phyloP scores from a whole-genome alignment of 306 rosid species.

The Carpinus fangiana region DNA sequence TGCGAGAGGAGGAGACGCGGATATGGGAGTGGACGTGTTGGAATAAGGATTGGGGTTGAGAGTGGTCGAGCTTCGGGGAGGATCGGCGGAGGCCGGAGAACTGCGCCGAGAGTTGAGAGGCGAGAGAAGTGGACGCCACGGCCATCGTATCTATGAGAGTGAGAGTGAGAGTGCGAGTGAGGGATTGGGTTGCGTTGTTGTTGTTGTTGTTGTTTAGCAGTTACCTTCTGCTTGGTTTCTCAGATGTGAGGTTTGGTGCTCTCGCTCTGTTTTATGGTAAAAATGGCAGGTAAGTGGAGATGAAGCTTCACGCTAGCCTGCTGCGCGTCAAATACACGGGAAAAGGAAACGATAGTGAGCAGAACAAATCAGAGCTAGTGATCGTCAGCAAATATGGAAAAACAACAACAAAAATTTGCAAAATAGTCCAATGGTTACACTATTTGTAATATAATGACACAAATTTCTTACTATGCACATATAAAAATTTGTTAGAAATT shows the following conservation, averaged over 20 bases:
- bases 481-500: no score
- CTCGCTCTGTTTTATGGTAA: constrained; percentile 21
- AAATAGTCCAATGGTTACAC: no score
- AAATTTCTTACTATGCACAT: no score
- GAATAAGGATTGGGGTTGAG: constrained; percentile 45
- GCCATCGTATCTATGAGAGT: constrained; percentile 46
- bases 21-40: constrained; percentile 54
- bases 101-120: constrained; percentile 64
- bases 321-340: constrained; percentile 8
- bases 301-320: constrained; percentile 21
- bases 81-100: constrained; percentile 68
- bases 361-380: no score
- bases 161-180: constrained; percentile 5
- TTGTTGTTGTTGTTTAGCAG: neutral
- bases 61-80: constrained; percentile 47
- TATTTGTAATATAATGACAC: no score
- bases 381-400: no score
- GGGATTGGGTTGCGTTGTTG: neutral
- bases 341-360: neutral
- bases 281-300: neutral
- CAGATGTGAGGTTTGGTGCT: neutral
- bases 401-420: accelerated
- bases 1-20: constrained; percentile 61
- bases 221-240: neutral
- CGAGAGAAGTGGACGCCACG: constrained; percentile 75